Percentiles rank a stretch among this genome's conserved stretches.
Conservation (phyloP, 495 filamentous ascomycete genomes). For the Aspergillus leporis region DNA sequence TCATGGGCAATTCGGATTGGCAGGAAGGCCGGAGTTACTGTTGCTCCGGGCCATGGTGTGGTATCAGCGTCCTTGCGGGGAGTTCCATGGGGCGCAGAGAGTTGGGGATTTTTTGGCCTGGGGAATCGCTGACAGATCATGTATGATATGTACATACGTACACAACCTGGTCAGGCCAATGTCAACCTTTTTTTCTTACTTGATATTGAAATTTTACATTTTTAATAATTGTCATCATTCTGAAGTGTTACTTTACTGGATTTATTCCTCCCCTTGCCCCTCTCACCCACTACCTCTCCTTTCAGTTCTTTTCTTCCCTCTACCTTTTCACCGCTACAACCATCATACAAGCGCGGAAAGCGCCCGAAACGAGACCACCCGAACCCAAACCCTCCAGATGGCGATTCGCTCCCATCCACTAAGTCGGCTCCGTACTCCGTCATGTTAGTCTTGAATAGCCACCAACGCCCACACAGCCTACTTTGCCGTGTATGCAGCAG, state of each 20-base stretch:
- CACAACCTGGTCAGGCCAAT: not conserved
- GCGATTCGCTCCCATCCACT: not conserved
- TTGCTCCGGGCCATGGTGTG: not conserved
- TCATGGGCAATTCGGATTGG: not conserved
- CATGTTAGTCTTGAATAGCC: not conserved
- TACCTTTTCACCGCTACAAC: not conserved
- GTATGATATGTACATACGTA: not conserved
- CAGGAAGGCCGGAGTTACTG: not conserved
- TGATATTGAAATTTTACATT: not conserved
- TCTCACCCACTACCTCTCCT: too few species aligned
- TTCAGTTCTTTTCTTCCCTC: too few species aligned
- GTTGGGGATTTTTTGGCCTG: conserved; percentile 2
- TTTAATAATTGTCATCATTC: too few species aligned
- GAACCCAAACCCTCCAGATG: not conserved
- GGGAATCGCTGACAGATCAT: not conserved
- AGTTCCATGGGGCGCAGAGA: not conserved
- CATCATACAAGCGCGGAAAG: not conserved
- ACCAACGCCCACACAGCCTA: not conserved
- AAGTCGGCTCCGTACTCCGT: not conserved
- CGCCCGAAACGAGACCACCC: not conserved
- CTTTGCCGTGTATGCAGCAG: not conserved
- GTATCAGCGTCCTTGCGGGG: conserved; percentile 8
- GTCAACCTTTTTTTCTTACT: not conserved
- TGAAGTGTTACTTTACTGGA: too few species aligned
- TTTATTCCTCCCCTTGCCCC: too few species aligned